Evolutionary conservation across 78 protist genomes (phyloP).

Genomic region (Creolimax fragrantissima): DNA sequence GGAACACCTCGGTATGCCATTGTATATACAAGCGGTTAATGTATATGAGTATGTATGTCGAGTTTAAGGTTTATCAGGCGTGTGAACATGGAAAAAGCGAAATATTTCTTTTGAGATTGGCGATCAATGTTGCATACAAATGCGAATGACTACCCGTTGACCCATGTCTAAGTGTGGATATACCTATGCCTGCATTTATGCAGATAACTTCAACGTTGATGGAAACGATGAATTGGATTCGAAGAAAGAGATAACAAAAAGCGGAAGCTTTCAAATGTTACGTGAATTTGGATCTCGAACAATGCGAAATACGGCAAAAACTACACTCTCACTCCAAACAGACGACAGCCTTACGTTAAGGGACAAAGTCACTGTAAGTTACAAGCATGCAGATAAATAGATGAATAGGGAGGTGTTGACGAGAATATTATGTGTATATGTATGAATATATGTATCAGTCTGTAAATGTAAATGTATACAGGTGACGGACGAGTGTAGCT

Average conservation of each 20-base stretch:
- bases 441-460: neutral
- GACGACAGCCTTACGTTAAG: too few relatives aligned
- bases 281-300: too few relatives aligned
- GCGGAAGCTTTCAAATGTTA: too few relatives aligned
- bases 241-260: too few relatives aligned
- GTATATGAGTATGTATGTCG: neutral
- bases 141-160: neutral
- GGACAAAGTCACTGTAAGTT: too few relatives aligned
- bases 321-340: too few relatives aligned
- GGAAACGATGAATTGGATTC: too few relatives aligned
- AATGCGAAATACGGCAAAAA: too few relatives aligned
- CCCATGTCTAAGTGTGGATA: neutral
- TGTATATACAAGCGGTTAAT: neutral
- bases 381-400: too few relatives aligned
- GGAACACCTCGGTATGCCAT: neutral
- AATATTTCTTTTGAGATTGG: neutral
- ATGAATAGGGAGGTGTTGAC: too few relatives aligned
- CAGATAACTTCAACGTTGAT: too few relatives aligned
- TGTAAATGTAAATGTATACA: neutral
- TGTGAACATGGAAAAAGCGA: neutral
- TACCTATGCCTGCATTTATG: neutral
- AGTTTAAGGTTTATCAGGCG: neutral
- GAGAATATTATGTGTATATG: neutral
- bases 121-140: neutral
- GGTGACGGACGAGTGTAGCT: neutral